Evolutionary conservation across 371 early-diverging fungal genomes (phyloP), one percentile per base, ranked within the genome.

Genomic region (Basidiobolus meristosporus): DNA sequence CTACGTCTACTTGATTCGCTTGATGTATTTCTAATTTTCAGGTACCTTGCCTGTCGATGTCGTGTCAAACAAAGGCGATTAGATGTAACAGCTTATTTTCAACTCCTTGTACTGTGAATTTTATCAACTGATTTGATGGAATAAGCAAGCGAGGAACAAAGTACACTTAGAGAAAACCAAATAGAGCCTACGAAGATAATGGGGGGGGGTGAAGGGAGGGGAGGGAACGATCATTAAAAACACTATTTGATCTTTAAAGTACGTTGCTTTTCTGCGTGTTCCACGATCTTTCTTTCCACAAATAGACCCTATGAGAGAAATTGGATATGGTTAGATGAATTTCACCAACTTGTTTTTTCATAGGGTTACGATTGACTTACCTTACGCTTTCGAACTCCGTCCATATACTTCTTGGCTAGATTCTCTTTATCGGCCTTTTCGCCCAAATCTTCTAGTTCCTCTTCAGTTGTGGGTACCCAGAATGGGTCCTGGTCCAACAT

Each of bases 381-480:
- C 73, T 97, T 97, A 42, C 96, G 72, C 61, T 78, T 80, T 39
- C 97, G 60, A 7, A 95, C 93, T n/a, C 53, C 65, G 20, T 92
- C 90, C 83, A 96, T 84, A 55, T 98, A 95, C 54, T 76, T 82
- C 43, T 72, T 82, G 16, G 95, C 93, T n/a, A 87, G 51, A 48
- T 96, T 98, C 31, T 95, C 98, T 10, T 81, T 54, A 45, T 96
- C 97, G 0, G 92, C 88, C 57, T 90, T 92, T 40, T 88, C 91
- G 19, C 96, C 96, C 41, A 93, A 55, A 56, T 96, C 96, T 51
- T 97, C 98, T 38, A 98, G 59, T 54, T 95, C 96, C 53, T 93
- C 91, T 48, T 87, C 78, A 1, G 96, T 95, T 1, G 77, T 81
- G 3, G 98, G 98, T 6, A 91, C 90, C 97, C 96, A 96, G 69